Evolutionary conservation across 176 grass and related monocot species (phyloP).

Genomic region (Juncus inflexus): DNA sequence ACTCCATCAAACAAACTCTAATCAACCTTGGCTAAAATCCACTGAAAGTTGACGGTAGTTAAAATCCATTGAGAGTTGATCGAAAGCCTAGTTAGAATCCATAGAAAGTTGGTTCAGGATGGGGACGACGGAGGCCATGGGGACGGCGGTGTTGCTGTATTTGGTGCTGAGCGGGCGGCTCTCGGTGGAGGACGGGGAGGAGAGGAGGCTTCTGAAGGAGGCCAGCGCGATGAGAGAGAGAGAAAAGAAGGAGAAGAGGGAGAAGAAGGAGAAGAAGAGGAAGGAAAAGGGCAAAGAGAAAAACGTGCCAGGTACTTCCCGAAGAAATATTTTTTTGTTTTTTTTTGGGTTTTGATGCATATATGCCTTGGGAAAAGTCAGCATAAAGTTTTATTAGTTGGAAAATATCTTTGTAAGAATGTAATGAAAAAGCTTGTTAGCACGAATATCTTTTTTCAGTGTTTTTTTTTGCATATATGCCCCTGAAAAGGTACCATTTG

Average conservation of each 20-base stretch:
- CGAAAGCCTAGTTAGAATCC: too few relatives aligned
- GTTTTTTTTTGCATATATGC: neutral
- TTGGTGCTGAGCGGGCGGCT: conserved; percentile 58
- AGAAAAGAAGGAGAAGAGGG: conserved; percentile 29
- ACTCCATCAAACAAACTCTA: conserved; percentile 15
- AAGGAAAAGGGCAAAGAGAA: neutral
- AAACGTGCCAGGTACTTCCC: neutral
- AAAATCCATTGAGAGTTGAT: too few relatives aligned
- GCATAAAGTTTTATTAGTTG: too few relatives aligned
- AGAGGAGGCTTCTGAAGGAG: conserved; percentile 18
- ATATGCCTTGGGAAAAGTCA: neutral
- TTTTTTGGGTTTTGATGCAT: neutral
- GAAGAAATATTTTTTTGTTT: neutral
- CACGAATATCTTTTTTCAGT: too few relatives aligned
- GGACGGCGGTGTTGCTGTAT: conserved; percentile 62
- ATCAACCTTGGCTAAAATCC: too few relatives aligned
- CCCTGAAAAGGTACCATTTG: neutral
- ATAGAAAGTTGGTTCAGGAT: conserved; percentile 16
- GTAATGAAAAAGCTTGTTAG: too few relatives aligned
- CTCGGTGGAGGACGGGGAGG: conserved; percentile 32
- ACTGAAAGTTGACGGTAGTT: neutral
- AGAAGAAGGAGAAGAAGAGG: conserved; percentile 19
- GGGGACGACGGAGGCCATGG: conserved; percentile 54
- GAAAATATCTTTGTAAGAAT: too few relatives aligned
- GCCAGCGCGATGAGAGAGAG: conserved; percentile 11